A percentile compares a stretch with the other conserved stretches of the same genome.
These are phyloP conservation scores for Phycomyces nitens DNA, from an alignment of 192 early-diverging fungal genomes.

Conservation along the genomic window DNA sequence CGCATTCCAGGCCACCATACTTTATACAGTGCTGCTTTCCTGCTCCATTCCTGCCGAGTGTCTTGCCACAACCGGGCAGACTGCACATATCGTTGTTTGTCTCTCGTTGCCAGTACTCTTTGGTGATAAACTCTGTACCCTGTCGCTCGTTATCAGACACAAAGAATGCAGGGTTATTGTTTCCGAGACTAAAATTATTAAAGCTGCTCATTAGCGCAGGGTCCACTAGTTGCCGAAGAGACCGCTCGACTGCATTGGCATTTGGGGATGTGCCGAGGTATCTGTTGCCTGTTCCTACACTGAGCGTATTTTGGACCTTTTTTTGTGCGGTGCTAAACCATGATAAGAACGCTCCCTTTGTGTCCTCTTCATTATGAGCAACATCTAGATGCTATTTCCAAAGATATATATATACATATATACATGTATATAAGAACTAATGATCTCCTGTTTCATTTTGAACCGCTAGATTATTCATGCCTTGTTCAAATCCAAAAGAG, in stretches of 20 bases:
- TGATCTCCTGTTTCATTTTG: background rate
- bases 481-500: constrained; percentile 27
- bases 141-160: constrained; percentile 36
- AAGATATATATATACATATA: background rate
- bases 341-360: constrained; percentile 42
- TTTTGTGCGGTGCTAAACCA: constrained; percentile 55
- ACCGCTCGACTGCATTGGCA: constrained; percentile 8
- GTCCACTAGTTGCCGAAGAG: constrained; percentile 33
- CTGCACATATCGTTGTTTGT: constrained; percentile 44
- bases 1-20: constrained; percentile 20
- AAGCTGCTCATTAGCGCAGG: constrained; percentile 41
- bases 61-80: constrained; percentile 42
- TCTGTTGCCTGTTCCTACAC: background rate
- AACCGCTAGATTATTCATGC: background rate
- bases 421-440: background rate
- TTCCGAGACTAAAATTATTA: constrained; percentile 40
- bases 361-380: constrained; percentile 50
- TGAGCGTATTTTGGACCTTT: constrained; percentile 39
- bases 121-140: constrained; percentile 42
- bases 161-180: constrained; percentile 28
- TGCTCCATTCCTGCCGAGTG: constrained; percentile 37
- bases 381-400: constrained; percentile 44
- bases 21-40: constrained; percentile 56
- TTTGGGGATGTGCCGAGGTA: background rate
- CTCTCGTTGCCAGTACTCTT: constrained; percentile 53